Conservation (phyloP, 2,329 filamentous ascomycete genomes). For the Monosporascus sp. region DNA sequence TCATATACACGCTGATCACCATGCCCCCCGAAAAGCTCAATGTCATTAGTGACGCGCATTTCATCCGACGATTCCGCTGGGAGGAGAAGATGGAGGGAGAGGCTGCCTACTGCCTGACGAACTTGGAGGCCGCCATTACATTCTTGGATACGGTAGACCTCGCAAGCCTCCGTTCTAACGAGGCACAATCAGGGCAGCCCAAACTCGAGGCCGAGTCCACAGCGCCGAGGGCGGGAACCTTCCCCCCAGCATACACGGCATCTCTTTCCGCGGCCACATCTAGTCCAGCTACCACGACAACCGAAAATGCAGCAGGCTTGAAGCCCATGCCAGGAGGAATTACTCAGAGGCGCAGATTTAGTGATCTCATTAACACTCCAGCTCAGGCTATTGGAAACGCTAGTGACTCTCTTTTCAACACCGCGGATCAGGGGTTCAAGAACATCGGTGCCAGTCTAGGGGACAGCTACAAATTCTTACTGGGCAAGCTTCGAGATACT, state of each 20-base stretch:
- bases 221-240: conserved; percentile 48
- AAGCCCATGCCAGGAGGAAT: conserved; percentile 36
- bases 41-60: conserved; percentile 90
- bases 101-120: conserved; percentile 92
- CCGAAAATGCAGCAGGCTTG: conserved; percentile 24
- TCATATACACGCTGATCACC: conserved; percentile 94
- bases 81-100: conserved; percentile 85
- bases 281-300: conserved; percentile 26
- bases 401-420: conserved; percentile 78
- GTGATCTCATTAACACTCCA: conserved; percentile 80
- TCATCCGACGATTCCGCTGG: conserved; percentile 88
- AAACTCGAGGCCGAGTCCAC: conserved; percentile 49
- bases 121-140: conserved; percentile 88
- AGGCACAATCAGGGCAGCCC: conserved; percentile 62
- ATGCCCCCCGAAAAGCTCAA: conserved; percentile 80
- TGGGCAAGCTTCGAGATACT: conserved; percentile 80
- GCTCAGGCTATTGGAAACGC: conserved; percentile 76
- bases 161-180: conserved; percentile 78
- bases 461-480: conserved; percentile 88
- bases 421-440: conserved; percentile 87
- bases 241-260: conserved; percentile 52
- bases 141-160: conserved; percentile 95
- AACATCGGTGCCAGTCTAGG: conserved; percentile 87
- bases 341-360: conserved; percentile 63
- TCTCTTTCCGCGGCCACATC: conserved; percentile 31